A percentile compares a stretch with the other conserved stretches of the same genome.
Conservation (phyloP, 352 stramenopile genomes). For the Phytopythium oedochilum region DNA sequence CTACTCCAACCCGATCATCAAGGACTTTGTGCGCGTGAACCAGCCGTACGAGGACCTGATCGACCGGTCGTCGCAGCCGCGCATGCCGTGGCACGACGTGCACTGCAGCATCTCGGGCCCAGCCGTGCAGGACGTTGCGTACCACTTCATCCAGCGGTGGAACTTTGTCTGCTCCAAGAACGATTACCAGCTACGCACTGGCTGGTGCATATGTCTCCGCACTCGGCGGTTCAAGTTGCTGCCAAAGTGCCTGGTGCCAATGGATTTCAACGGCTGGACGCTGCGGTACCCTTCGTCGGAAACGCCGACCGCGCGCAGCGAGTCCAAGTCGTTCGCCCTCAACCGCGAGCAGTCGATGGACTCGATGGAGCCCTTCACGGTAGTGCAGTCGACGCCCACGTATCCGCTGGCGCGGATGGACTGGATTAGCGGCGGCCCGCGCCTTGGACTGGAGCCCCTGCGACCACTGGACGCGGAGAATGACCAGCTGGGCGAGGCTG, state of each 20-base stretch:
- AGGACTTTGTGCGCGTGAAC: constrained; percentile 86
- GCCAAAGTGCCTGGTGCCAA: constrained; percentile 80
- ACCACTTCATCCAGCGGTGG: constrained; percentile 91
- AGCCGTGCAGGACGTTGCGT: constrained; percentile 80
- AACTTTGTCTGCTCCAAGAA: constrained; percentile 90
- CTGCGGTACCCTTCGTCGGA: constrained; percentile 69
- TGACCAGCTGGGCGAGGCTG: constrained; percentile 30
- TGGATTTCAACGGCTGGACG: constrained; percentile 83
- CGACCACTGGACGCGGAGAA: constrained; percentile 15
- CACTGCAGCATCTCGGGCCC: constrained; percentile 81
- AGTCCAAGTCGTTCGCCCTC: constrained; percentile 37
- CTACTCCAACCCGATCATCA: constrained; percentile 89
- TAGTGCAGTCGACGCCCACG: constrained; percentile 35
- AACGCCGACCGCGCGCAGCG: constrained; percentile 21
- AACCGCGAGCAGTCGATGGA: constrained; percentile 56
- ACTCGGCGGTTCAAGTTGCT: constrained; percentile 81
- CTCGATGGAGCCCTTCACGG: constrained; percentile 43
- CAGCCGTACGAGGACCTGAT: constrained; percentile 83
- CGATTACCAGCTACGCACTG: constrained; percentile 79
- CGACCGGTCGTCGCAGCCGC: constrained; percentile 65
- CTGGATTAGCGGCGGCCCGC: constrained; percentile 13
- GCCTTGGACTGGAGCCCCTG: constrained; percentile 24
- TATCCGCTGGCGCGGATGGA: constrained; percentile 10
- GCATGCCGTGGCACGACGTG: constrained; percentile 89
- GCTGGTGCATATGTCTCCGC: constrained; percentile 85